phyloP scores from a whole-genome alignment of 2,329 filamentous ascomycete genomes.

The Diplodia seriata region DNA sequence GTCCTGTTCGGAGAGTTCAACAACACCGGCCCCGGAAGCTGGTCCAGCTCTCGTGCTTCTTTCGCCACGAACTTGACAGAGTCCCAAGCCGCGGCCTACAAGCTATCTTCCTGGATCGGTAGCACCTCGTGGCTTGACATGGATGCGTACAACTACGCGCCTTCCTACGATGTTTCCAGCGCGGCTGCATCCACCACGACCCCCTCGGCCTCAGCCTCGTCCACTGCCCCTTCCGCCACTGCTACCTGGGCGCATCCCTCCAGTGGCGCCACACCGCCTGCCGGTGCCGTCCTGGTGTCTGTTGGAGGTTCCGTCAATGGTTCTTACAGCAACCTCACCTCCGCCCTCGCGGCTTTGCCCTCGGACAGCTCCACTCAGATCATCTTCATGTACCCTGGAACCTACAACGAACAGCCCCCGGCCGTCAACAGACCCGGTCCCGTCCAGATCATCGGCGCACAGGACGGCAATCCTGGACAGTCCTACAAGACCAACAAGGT shows the following conservation, averaged over 20 bases:
- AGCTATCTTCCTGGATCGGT: conserved; percentile 49
- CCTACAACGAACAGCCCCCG: conserved; percentile 65
- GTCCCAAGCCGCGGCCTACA: conserved; percentile 46
- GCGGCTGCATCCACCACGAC: conserved; percentile 33
- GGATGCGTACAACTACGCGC: conserved; percentile 49
- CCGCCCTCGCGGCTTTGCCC: conserved; percentile 47
- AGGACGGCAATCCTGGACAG: conserved; percentile 52
- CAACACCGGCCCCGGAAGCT: conserved; percentile 55
- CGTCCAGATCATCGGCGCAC: conserved; percentile 64
- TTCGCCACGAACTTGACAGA: conserved; percentile 49
- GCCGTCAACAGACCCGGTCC: conserved; percentile 54
- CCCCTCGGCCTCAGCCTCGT: conserved; percentile 37
- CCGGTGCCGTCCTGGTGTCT: conserved; percentile 53
- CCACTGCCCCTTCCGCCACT: conserved; percentile 39
- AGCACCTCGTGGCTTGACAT: conserved; percentile 54
- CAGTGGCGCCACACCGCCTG: conserved; percentile 51
- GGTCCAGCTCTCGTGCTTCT: conserved; percentile 41
- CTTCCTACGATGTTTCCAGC: conserved; percentile 43
- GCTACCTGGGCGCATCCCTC: conserved; percentile 50
- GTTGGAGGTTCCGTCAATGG: conserved; percentile 42
- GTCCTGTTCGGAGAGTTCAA: conserved; percentile 53
- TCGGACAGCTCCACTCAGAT: conserved; percentile 54
- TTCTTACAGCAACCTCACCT: conserved; percentile 45
- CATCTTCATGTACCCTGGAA: conserved; percentile 66
- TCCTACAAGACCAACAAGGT: conserved; percentile 62